phyloP scores from a whole-genome alignment of 2,329 filamentous ascomycete species.

The Aureobasidium sp. region DNA sequence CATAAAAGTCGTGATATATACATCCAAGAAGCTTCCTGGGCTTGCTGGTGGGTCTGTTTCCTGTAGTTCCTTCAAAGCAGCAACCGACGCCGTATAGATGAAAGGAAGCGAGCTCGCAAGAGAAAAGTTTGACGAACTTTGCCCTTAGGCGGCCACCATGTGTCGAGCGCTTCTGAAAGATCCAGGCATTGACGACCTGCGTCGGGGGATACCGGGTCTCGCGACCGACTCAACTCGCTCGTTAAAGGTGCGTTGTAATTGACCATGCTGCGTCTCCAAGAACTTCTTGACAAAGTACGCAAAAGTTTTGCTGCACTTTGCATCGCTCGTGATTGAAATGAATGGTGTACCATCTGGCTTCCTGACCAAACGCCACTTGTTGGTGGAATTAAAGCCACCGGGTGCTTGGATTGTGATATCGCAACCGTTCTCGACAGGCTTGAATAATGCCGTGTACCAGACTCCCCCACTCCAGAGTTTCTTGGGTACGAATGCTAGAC shows the following conservation, averaged over 20 bases:
- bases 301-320: conserved; percentile 24
- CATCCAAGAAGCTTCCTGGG: neutral
- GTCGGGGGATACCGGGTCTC: neutral
- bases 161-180: neutral
- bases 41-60: neutral
- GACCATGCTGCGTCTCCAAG: conserved; percentile 24
- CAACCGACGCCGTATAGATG: neutral
- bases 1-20: neutral
- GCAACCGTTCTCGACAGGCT: conserved; percentile 24
- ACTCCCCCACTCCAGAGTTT: conserved; percentile 26
- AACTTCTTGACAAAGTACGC: conserved; percentile 27
- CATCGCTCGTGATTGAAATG: conserved; percentile 24
- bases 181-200: conserved; percentile 3
- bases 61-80: neutral
- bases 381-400: conserved; percentile 26
- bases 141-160: neutral
- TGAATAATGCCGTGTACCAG: conserved; percentile 24
- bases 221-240: conserved; percentile 17
- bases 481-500: conserved; percentile 28
- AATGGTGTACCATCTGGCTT: conserved; percentile 14
- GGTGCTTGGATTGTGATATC: conserved; percentile 28
- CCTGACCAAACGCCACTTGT: conserved; percentile 25
- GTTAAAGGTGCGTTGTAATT: conserved; percentile 24
- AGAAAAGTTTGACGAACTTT: neutral
- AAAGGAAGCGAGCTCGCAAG: neutral